phyloP scores from a whole-genome alignment of 1,139 yeast species.

The Sugiyamaella paludigena region DNA sequence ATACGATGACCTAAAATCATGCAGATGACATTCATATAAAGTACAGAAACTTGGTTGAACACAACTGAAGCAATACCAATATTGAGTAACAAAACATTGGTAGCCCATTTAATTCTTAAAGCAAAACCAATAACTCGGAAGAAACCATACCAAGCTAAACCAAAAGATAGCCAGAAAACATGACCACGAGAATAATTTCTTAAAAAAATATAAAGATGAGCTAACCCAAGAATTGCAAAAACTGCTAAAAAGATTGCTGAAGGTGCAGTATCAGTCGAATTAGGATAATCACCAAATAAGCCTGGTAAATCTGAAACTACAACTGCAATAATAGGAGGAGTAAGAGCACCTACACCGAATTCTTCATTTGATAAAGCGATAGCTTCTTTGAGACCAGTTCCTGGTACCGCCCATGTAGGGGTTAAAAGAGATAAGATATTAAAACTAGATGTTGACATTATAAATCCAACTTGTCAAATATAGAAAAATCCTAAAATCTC shows the following conservation, averaged over 20 bases:
- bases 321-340: slow-evolving; percentile 34
- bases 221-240: slow-evolving; percentile 49
- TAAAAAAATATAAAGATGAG: slow-evolving; percentile 51
- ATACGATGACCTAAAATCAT: slow-evolving; percentile 72
- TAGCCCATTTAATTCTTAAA: slow-evolving; percentile 58
- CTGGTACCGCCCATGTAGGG: slow-evolving; percentile 40
- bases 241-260: slow-evolving; percentile 56
- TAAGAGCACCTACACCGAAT: slow-evolving; percentile 34
- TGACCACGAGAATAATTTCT: slow-evolving; percentile 60
- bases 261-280: slow-evolving; percentile 57
- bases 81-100: slow-evolving; percentile 45
- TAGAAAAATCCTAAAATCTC: too few species aligned
- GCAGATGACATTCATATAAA: slow-evolving; percentile 48
- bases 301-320: slow-evolving; percentile 45
- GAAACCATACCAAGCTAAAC: slow-evolving; percentile 53
- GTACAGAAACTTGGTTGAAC: slow-evolving; percentile 48
- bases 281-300: slow-evolving; percentile 68
- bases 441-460: neutral
- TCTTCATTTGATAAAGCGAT: slow-evolving; percentile 34
- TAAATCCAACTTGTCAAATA: too few species aligned
- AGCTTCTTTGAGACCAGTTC: slow-evolving; percentile 43
- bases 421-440: slow-evolving; percentile 16
- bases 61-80: slow-evolving; percentile 62
- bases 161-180: slow-evolving; percentile 56
- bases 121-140: slow-evolving; percentile 61